phyloP scores from a whole-genome alignment of 1,284 basidiomycete genomes.

The Austroboletus niveus region DNA sequence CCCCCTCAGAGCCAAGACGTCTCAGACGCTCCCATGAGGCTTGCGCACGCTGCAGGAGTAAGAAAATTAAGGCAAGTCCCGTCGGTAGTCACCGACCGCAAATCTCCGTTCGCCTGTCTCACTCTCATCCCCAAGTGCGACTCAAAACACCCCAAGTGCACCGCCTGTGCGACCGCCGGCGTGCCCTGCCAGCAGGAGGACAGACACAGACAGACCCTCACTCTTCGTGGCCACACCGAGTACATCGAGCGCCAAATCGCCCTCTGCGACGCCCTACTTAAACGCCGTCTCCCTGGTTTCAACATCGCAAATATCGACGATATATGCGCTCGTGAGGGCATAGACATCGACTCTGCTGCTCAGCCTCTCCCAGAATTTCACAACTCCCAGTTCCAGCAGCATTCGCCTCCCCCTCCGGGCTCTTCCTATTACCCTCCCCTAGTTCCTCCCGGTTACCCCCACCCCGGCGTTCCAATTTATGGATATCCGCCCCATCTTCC shows the following conservation, averaged over 20 bases:
- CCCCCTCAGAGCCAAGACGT: constrained; percentile 67
- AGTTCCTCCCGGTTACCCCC: constrained; percentile 47
- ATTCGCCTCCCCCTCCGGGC: constrained; percentile 32
- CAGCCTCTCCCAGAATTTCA: constrained; percentile 29
- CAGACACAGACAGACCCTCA: constrained; percentile 77
- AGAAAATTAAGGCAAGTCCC: constrained; percentile 91
- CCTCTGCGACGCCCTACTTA: constrained; percentile 72
- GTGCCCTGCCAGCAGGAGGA: constrained; percentile 81
- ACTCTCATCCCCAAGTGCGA: constrained; percentile 62
- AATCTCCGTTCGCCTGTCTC: constrained; percentile 53
- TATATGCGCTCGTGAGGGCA: constrained; percentile 59
- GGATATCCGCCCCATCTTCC: constrained; percentile 46
- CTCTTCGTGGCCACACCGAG: constrained; percentile 76
- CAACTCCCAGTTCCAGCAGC: constrained; percentile 28
- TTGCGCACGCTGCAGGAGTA: constrained; percentile 84
- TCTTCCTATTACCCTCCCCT: constrained; percentile 40
- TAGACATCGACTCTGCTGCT: constrained; percentile 46
- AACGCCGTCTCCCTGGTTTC: constrained; percentile 66
- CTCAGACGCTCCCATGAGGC: constrained; percentile 83
- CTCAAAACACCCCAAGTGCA: constrained; percentile 81
- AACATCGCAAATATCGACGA: constrained; percentile 64
- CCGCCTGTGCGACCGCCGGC: constrained; percentile 75
- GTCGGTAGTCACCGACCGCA: constrained; percentile 82
- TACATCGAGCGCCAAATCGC: constrained; percentile 72
- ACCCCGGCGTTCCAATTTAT: constrained; percentile 39